Base-by-base conservation (phyloP, 768 basidiomycete species). In the Lentinus brumalis region DNA sequence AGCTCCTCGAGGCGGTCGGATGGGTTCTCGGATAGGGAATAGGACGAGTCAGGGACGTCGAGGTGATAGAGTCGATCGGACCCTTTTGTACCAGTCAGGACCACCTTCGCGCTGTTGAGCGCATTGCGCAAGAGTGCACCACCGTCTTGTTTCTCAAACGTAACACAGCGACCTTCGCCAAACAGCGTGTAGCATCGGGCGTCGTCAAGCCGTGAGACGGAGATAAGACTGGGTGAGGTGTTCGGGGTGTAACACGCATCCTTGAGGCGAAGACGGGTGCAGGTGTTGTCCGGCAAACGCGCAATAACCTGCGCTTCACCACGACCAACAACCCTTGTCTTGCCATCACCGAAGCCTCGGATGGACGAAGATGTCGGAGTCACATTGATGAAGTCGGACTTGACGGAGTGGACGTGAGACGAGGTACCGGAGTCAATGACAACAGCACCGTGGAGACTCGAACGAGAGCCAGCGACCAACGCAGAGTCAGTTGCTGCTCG, bases 191-290 rank as follows among this genome's bases (percentile, higher is more conserved):
- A 56, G 55, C 55, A 56, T 30, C 47, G 31, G 30, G 55, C 55
- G 30, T 35, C 14, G 30, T 56, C 55, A 16, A 56, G 44, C 21
- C 55, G 45, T 29, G 55, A 56, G 31, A 56, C 45, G 35, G 55
- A 56, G 55, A 56, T 56, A n/a, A 56, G 55, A 32, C 55, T 56
- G 5, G 55, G 55, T 15, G 55, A 56, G n/a, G 55, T 56, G n/a
- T 44, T 44, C n/a, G 55, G 55, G 15, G 44, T 44, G n/a, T 56
- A 56, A 31, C 55, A 56, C 3, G 55, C 29, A 30, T 47, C 55
- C 26, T 18, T 46, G 32, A 56, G 55, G 15, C 55, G 55, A 2
- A 56, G 44, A n/a, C 55, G 55, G 6, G 55, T 32, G 44, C 40
- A 40, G 16, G 32, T 30, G n/a, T 12, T 9, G 38, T 49, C 46